These are phyloP conservation scores for Fusarium xyrophilum DNA, from an alignment of 2,329 filamentous ascomycete species.

Conservation along the genomic window DNA sequence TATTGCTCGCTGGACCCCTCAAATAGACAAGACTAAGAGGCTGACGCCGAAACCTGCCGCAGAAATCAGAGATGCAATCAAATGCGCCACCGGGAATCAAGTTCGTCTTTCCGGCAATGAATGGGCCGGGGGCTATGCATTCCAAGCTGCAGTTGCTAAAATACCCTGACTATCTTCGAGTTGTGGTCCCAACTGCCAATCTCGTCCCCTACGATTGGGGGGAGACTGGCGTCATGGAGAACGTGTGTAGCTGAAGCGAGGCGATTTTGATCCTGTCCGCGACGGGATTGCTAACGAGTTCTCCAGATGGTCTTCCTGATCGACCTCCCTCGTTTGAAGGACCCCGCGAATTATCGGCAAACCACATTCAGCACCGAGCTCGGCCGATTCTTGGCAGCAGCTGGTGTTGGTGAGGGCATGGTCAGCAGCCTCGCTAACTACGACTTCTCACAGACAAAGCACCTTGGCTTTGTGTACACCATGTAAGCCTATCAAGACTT, in stretches of 20 bases:
- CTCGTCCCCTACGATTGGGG: constrained; percentile 89
- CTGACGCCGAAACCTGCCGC: constrained; percentile 30
- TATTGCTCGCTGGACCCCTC: constrained; percentile 4
- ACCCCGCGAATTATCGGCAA: constrained; percentile 43
- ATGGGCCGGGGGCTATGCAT: constrained; percentile 80
- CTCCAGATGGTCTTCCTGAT: constrained; percentile 83
- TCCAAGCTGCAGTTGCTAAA: constrained; percentile 94
- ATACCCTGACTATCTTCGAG: constrained; percentile 72
- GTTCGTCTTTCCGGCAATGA: constrained; percentile 85
- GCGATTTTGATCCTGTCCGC: constrained; percentile 17
- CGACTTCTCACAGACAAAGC: constrained; percentile 77
- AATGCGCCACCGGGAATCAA: constrained; percentile 64
- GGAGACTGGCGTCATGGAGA: constrained; percentile 83
- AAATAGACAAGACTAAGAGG: constrained; percentile 9
- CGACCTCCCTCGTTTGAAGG: constrained; percentile 74
- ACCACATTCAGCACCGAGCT: constrained; percentile 73
- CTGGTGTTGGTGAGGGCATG: constrained; percentile 69
- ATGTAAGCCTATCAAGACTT: constrained; percentile 62
- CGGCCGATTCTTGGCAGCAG: constrained; percentile 71
- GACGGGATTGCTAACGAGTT: constrained; percentile 34
- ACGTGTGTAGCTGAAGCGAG: constrained; percentile 57
- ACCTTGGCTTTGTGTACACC: constrained; percentile 83
- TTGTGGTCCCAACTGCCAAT: constrained; percentile 89
- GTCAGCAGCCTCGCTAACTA: constrained; percentile 75
- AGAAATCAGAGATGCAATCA: constrained; percentile 56